Evolutionary conservation across 2,329 filamentous ascomycete genomes (phyloP).

Genomic region (Madurella fahalii): DNA sequence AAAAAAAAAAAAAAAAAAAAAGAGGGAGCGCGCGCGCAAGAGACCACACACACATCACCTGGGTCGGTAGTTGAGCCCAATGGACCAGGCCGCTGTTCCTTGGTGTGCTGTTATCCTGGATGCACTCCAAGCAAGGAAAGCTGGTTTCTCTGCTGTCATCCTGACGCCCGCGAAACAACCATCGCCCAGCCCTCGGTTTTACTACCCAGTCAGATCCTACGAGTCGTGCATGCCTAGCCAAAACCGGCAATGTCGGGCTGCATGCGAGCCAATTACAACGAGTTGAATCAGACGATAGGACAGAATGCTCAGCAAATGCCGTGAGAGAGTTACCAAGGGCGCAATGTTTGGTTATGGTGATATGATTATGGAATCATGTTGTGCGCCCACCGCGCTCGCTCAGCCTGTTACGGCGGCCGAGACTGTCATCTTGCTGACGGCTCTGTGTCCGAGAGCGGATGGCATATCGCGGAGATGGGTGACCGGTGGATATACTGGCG

Average conservation of each 20-base stretch:
- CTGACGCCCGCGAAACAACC: background rate
- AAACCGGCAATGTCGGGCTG: slow-evolving; percentile 1
- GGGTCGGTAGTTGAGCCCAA: too few species aligned
- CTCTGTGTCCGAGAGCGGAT: too few species aligned
- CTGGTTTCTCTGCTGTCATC: background rate
- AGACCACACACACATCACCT: too few species aligned
- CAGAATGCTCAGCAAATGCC: background rate
- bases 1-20: too few species aligned
- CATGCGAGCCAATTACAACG: slow-evolving; percentile 1
- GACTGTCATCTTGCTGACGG: too few species aligned
- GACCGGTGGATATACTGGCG: too few species aligned
- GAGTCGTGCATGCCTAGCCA: slow-evolving; percentile 1
- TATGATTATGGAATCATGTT: background rate
- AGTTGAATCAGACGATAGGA: background rate
- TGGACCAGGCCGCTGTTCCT: background rate
- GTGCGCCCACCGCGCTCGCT: background rate
- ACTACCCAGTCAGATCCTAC: background rate
- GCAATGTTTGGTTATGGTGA: background rate
- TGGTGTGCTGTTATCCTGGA: background rate
- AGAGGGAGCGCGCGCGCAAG: too few species aligned
- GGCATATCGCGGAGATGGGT: too few species aligned
- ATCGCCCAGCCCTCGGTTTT: too few species aligned
- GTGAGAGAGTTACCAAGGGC: background rate
- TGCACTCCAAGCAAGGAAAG: background rate
- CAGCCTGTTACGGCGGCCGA: too few species aligned